Conservation (phyloP, 2,329 filamentous ascomycete species). For the Trichoderma endophyticum region DNA sequence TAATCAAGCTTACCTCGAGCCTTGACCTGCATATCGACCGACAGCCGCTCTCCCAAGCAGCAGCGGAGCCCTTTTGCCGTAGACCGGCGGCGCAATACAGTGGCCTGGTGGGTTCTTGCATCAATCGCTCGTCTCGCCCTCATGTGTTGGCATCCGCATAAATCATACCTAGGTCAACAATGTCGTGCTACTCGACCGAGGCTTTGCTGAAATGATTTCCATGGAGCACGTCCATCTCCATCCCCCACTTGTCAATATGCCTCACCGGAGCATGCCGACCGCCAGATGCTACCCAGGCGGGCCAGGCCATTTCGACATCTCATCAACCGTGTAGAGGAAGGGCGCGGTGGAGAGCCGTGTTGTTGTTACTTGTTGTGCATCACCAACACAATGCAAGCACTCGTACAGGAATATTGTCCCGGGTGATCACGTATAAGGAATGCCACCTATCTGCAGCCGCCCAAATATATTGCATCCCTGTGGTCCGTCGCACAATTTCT, state of each 20-base stretch:
- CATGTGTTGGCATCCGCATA: not conserved
- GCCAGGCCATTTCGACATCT: not conserved
- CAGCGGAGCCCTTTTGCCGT: not conserved
- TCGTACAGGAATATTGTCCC: not conserved
- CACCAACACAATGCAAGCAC: not conserved
- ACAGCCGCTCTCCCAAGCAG: not conserved
- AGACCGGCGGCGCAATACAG: not conserved
- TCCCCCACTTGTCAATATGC: not conserved
- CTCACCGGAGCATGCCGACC: not conserved
- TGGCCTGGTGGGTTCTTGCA: not conserved
- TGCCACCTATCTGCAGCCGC: not conserved
- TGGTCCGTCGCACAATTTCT: not conserved
- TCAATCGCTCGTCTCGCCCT: not conserved
- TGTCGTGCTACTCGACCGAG: not conserved
- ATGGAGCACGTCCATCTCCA: not conserved
- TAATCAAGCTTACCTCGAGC: slow-evolving; percentile 3
- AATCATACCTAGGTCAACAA: not conserved
- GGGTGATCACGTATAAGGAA: not conserved
- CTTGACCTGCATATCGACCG: not conserved
- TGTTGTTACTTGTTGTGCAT: not conserved
- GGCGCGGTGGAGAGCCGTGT: not conserved
- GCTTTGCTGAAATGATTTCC: not conserved
- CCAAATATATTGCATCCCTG: not conserved
- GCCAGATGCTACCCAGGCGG: not conserved
- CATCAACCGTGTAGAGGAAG: not conserved